Base-by-base conservation (phyloP, 805 yeast species). In the Sungouiozyma ichnusensis region DNA sequence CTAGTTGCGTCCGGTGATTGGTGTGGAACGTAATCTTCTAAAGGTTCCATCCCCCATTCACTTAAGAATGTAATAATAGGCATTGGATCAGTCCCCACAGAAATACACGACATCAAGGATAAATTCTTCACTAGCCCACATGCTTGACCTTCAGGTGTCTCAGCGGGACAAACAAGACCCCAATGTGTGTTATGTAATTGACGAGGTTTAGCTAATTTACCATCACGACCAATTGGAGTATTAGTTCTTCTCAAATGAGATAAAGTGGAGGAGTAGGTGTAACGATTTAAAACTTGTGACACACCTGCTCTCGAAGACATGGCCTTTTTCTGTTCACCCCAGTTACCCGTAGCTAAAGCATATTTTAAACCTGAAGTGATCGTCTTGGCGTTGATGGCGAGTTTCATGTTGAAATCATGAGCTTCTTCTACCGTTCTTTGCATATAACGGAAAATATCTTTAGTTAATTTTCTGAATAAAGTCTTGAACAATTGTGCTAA, bases 251-350 rank as follows among this genome's bases (percentile, higher is more conserved):
- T 81, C 68, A 92, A 81, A 72, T 92, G 99, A 43, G 98, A 92
- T 58, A 92, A 72, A 2, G 99, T 92, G n/a, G 98, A 92, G 2
- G 97, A 86, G 65, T 92, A 92, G 4, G 99, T 92, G 68, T 92
- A 92, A 69, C 99, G 79, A 65, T 92, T 92, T 66, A 92, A 75
- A 51, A 92, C 98, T 72, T 92, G 98, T 20, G 97, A 90, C 37
- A 94, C 99, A 76, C 99, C 99, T 4, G 98, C 99, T 65, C 95
- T 81, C 16, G 97, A 81, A 47, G 92, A 80, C 98, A 92, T 92
- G 13, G 97, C 97, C 65, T 92, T 92, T 80, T 88, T 90, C 65
- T 92, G 99, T 67, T 92, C 99, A 71, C 99, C 98, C 99, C 99
- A 92, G 70, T 92, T 92, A 73, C 99, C 99, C 14, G 99, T 92